A percentile compares a stretch with the other conserved stretches of the same genome.
These are phyloP conservation scores for Tephrocybe rancida DNA, from an alignment of 768 basidiomycete genomes.

Conservation along the genomic window DNA sequence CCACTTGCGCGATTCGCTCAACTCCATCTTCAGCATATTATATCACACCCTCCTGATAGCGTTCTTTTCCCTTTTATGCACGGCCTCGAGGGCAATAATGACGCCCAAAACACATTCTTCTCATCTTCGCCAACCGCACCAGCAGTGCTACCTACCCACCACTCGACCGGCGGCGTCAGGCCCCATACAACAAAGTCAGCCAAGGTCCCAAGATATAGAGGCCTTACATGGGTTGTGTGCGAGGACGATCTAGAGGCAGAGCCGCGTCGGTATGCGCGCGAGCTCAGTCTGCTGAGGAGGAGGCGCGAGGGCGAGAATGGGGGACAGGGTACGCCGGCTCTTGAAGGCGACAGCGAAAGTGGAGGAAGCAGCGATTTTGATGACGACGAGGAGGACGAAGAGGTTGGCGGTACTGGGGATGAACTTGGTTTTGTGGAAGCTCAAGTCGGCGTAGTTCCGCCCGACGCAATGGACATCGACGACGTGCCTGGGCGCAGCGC, in stretches of 20 bases:
- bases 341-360: conserved; percentile 22
- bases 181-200: not conserved
- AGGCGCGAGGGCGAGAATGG: conserved; percentile 19
- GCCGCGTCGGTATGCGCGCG: conserved; percentile 11
- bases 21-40: conserved; percentile 64
- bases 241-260: conserved; percentile 62
- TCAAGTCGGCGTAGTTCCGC: conserved; percentile 23
- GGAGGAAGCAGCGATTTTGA: conserved; percentile 18
- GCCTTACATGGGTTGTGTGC: conserved; percentile 81
- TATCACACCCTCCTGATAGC: conserved; percentile 75
- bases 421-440: conserved; percentile 16
- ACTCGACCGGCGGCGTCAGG: not conserved
- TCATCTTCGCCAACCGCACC: conserved; percentile 31
- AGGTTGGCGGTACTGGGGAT: conserved; percentile 16
- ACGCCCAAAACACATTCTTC: conserved; percentile 84
- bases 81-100: conserved; percentile 81
- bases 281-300: conserved; percentile 33
- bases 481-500: conserved; percentile 4
- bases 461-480: conserved; percentile 21
- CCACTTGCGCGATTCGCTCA: conserved; percentile 52
- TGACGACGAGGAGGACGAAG: conserved; percentile 23
- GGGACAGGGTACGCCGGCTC: not conserved
- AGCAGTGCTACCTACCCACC: not conserved
- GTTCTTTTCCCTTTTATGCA: conserved; percentile 90
- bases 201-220: conserved; percentile 54